phyloP scores from a whole-genome alignment of 306 rosid species.

The Prunus armeniaca region DNA sequence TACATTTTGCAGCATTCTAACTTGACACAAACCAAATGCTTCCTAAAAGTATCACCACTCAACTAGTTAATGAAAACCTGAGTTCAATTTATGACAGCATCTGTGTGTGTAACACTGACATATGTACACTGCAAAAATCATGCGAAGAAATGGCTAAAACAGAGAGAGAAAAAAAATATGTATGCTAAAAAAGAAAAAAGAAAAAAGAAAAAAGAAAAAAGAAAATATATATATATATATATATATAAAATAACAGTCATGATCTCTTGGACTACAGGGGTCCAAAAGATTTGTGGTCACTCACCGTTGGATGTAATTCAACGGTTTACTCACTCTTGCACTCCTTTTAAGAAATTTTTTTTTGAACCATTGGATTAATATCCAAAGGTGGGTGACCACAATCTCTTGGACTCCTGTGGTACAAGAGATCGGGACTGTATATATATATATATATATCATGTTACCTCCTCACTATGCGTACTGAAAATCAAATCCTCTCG shows the following conservation, averaged over 20 bases:
- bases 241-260: no score
- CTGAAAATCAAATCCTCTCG: constrained; percentile 90
- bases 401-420: no score
- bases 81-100: background rate
- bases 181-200: background rate
- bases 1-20: background rate
- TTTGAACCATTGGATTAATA: no score
- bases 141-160: constrained; percentile 11
- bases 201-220: background rate
- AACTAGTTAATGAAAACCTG: background rate
- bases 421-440: no score
- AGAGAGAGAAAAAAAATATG: constrained; percentile 3
- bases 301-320: no score
- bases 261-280: no score
- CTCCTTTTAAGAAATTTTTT: no score
- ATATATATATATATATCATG: background rate
- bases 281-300: no score
- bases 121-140: background rate
- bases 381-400: no score
- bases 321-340: no score
- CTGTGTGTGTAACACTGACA: background rate
- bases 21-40: background rate
- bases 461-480: constrained; percentile 88
- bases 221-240: no score
- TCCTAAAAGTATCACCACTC: background rate